These are phyloP conservation scores for Marvania coccoides DNA, from an alignment of 139 green algal species.

Conservation along the genomic window DNA sequence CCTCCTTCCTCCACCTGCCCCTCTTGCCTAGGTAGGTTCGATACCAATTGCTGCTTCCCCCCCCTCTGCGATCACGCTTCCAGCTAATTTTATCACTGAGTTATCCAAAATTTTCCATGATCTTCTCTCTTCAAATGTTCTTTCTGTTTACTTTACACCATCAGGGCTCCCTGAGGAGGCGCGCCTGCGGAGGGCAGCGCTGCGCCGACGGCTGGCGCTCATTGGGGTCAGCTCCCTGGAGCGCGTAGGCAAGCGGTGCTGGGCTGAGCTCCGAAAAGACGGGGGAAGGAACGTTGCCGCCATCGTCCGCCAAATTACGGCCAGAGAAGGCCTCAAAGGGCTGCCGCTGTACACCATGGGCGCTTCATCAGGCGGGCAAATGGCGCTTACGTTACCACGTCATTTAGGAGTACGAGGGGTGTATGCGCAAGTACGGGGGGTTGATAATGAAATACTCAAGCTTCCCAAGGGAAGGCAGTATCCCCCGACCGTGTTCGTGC, in stretches of 20 bases:
- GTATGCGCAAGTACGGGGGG: constrained; percentile 37
- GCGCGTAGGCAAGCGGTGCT: constrained; percentile 33
- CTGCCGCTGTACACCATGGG: constrained; percentile 52
- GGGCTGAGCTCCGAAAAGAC: constrained; percentile 16
- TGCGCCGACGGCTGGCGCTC: constrained; percentile 28
- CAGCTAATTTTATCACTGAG: not conserved
- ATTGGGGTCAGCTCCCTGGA: constrained; percentile 42
- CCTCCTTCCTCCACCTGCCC: constrained; percentile 22
- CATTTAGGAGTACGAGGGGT: constrained; percentile 23
- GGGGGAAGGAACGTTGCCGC: constrained; percentile 18
- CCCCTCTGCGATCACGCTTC: too few species aligned
- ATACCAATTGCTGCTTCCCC: too few species aligned
- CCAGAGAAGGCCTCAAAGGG: constrained; percentile 22
- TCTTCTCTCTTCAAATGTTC: not conserved
- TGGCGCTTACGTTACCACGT: constrained; percentile 40
- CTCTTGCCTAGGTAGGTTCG: constrained; percentile 33
- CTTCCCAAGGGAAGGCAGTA: constrained; percentile 12
- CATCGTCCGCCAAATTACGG: not conserved
- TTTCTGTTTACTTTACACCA: not conserved
- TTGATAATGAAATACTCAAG: constrained; percentile 10
- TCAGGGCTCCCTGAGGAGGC: constrained; percentile 57
- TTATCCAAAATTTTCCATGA: not conserved
- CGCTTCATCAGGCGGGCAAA: constrained; percentile 44
- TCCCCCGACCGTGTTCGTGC: constrained; percentile 49
- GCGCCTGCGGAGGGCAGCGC: constrained; percentile 23